Conservation (phyloP, 106 monocot species). For the Dendrobium nobile region DNA sequence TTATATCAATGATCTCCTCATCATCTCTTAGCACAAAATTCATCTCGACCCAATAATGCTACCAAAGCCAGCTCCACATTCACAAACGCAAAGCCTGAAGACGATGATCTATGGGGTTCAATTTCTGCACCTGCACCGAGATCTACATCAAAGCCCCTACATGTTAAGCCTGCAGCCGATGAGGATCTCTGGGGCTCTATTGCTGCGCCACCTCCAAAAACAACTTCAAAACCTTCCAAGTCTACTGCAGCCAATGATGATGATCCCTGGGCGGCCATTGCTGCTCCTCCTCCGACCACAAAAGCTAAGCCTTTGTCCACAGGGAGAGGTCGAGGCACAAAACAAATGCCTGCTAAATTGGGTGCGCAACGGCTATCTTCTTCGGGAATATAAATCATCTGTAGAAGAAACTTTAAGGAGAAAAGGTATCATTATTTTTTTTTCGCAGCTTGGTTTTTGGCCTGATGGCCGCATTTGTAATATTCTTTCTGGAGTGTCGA, state of each 20-base stretch:
- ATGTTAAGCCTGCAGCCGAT: slow-evolving; percentile 34
- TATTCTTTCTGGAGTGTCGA: too few species aligned
- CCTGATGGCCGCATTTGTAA: too few species aligned
- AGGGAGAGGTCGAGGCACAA: slow-evolving; percentile 63
- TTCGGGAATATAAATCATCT: not conserved
- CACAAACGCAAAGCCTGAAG: slow-evolving; percentile 35
- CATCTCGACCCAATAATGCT: slow-evolving; percentile 19
- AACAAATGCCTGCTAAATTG: slow-evolving; percentile 44
- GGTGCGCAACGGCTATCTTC: slow-evolving; percentile 78
- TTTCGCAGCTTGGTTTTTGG: too few species aligned
- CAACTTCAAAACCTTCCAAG: slow-evolving; percentile 25
- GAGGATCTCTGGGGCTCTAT: slow-evolving; percentile 77
- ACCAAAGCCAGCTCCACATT: not conserved
- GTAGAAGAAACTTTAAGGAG: too few species aligned
- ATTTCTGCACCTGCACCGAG: slow-evolving; percentile 51
- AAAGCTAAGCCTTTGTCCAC: slow-evolving; percentile 83
- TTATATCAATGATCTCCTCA: not conserved
- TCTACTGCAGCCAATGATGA: slow-evolving; percentile 23
- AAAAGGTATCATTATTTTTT: too few species aligned
- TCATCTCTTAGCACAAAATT: slow-evolving; percentile 20
- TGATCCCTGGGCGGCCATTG: slow-evolving; percentile 90
- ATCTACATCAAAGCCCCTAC: slow-evolving; percentile 26
- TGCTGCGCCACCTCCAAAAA: slow-evolving; percentile 61
- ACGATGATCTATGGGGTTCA: slow-evolving; percentile 67
- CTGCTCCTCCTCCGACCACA: slow-evolving; percentile 75